Base-by-base conservation (phyloP, 2,329 filamentous ascomycete species). In the Polychaeton citri region DNA sequence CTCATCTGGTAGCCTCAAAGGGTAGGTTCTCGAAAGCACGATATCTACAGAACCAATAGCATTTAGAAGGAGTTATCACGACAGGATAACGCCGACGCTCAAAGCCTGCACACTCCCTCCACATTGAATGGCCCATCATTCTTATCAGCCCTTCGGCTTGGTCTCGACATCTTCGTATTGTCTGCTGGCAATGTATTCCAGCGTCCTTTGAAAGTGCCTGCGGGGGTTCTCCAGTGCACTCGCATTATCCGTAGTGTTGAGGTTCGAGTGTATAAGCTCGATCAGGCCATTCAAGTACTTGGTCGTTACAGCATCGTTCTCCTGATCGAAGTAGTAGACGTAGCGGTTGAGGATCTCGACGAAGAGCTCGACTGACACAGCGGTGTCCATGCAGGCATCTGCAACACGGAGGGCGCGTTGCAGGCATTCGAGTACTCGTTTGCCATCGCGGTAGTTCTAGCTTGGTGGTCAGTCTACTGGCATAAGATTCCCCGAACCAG, bases 281-380 rank as follows among this genome's bases (percentile, higher is more conserved):
- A 98, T 96, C 34, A 98, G 75, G 3, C 90, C 90, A 55, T 98
- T 98, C 43, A 98, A 73, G 58, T 96, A 98, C 62, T 96, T 96
- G 2, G 81, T 95, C 4, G 90, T 98, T 26, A 98, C 90, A 46
- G 87, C 87, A 63, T 98, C 90, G 61, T 98, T 98, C 57, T 94
- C 85, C 60, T 98, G 88, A 60, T 98, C 90, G 64, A 95, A 98
- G 66, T 96, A 98, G 61, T 98, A 98, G 36, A 96, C 87, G 57
- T 98, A 98, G 60, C 90, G 78, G 60, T 98, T 95, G 38, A 98
- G 66, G 44, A 98, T 98, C 64, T 98, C 90, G 38, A 98, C 88
- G 61, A 98, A 98, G 33, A 98, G 72, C 62, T 98, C 92, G 32
- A 98, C 90, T 2, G 86, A 95, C 3, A 95, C 86, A 5, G 86